Conservation (phyloP, 2,329 filamentous ascomycete genomes). For the Fusarium setosum region DNA sequence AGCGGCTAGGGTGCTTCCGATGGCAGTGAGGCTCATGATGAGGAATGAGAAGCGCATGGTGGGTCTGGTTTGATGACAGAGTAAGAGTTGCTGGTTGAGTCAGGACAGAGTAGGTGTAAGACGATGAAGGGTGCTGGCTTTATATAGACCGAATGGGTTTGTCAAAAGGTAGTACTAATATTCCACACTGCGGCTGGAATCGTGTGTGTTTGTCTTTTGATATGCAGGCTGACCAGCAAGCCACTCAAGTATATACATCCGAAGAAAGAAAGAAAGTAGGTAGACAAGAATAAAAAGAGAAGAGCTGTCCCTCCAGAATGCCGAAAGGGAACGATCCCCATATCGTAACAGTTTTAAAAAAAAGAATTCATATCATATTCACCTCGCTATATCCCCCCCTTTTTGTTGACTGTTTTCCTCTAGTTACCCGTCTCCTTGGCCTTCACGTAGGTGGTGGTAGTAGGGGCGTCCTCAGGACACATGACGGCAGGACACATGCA, state of each 20-base stretch:
- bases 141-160: too few relatives aligned
- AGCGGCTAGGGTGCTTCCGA: background rate
- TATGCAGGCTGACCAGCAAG: background rate
- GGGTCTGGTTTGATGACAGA: background rate
- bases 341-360: background rate
- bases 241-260: constrained; percentile 16
- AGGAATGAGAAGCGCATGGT: background rate
- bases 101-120: background rate
- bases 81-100: background rate
- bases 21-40: background rate
- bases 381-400: background rate
- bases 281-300: constrained; percentile 2
- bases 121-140: too few relatives aligned
- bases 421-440: constrained; percentile 19
- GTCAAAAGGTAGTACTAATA: too few relatives aligned
- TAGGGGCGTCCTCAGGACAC: constrained; percentile 39
- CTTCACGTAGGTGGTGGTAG: background rate
- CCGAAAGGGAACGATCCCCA: background rate
- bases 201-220: background rate
- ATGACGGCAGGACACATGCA: constrained; percentile 21
- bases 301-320: too few relatives aligned
- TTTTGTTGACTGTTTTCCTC: too few relatives aligned
- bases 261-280: too few relatives aligned
- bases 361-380: background rate
- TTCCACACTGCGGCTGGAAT: too few relatives aligned